Base-by-base conservation (phyloP, 139 green algal genomes). In the Micractinium conductrix region DNA sequence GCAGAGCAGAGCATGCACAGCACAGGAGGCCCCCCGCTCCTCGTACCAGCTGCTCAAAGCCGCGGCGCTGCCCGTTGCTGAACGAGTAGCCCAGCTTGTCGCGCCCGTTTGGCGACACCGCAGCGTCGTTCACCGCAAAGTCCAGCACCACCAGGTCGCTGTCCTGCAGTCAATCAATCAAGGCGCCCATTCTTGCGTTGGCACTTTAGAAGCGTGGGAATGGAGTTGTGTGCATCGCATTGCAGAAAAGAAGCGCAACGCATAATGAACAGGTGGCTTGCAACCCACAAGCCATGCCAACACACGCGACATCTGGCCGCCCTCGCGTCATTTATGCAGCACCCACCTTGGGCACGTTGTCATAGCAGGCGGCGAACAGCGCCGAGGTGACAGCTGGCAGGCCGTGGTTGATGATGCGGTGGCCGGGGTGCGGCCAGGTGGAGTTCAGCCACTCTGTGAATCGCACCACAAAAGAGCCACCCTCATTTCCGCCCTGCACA, bases 41-140 rank as follows among this genome's bases (percentile, higher is more conserved):
- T 42, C 65, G 19, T 22, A 53, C 60, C 79, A 84, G 79, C 43
- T 76, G 76, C 76, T 82, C 76, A 82, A 82, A 82, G 37, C 76
- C 76, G 28, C 62, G 62, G 26, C 76, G 58, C 9, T 55, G 12
- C 6, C 55, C 76, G 26, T 40, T 42, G 19, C 30, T 22, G 28
- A 82, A 82, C 4, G 76, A 82, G 58, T 82, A 82, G 38, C 76
- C 76, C 14, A 55, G 43, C 58, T 82, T 82, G 76, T 82, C 76
- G 4, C 76, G 76, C 22, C 76, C 53, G 28, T 21, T n/a, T 24
- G 76, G 76, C 26, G 58, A 44, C 7, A 72, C 30, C 40, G 72
- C 58, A 14, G 58, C 76, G 44, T 84, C 79, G 63, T 84, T 84
- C n/a, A 84, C 63, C 63, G 79, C 79, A 76, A 84, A 84, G 43